A percentile compares a stretch with the other conserved stretches of the same genome.
These are phyloP conservation scores for Candida orba DNA, from an alignment of 805 yeast species.

Conservation along the genomic window DNA sequence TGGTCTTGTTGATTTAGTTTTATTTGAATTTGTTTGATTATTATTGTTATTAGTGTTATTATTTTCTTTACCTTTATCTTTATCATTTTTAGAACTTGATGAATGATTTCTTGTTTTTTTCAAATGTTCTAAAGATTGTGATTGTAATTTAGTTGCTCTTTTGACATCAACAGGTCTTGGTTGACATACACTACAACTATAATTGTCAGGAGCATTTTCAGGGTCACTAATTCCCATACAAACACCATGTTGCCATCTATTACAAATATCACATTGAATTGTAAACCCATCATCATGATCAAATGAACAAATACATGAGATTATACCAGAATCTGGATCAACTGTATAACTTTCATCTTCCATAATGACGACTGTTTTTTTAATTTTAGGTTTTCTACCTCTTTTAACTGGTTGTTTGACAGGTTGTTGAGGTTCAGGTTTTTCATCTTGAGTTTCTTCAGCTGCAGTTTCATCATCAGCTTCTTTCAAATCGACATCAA, in stretches of 20 bases:
- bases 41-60: neutral
- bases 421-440: conserved; percentile 3
- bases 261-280: conserved; percentile 89
- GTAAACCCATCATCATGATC: conserved; percentile 91
- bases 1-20: conserved; percentile 12
- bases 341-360: conserved; percentile 40
- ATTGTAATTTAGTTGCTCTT: conserved; percentile 36
- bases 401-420: conserved; percentile 3
- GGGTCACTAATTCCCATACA: conserved; percentile 74
- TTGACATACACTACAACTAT: conserved; percentile 73
- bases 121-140: conserved; percentile 16
- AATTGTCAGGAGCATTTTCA: conserved; percentile 76
- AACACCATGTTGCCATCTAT: conserved; percentile 92
- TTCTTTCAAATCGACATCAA: conserved; percentile 6
- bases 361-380: neutral
- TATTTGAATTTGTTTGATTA: neutral
- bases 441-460: conserved; percentile 13
- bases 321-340: conserved; percentile 76
- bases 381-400: conserved; percentile 9
- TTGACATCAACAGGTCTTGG: conserved; percentile 39
- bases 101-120: conserved; percentile 12
- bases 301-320: conserved; percentile 83
- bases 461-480: conserved; percentile 7
- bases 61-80: conserved; percentile 4
- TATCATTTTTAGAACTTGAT: neutral